A percentile compares a stretch with the other conserved stretches of the same genome.
These are phyloP conservation scores for Ilex paraguariensis DNA, from an alignment of 305 asterid genomes.

Conservation along the genomic window DNA sequence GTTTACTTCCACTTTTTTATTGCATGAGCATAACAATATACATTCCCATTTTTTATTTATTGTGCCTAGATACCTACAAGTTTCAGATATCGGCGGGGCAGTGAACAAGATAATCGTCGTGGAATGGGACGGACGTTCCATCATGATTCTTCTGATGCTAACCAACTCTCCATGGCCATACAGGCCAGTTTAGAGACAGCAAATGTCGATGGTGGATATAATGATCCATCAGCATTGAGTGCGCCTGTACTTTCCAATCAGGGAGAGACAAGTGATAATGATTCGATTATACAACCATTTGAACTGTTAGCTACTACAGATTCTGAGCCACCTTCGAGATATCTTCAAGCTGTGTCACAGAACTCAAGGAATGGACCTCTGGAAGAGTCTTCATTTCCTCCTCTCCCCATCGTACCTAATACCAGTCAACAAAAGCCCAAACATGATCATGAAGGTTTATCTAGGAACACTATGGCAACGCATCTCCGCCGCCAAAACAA, in stretches of 20 bases:
- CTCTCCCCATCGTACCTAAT: slow-evolving; percentile 54
- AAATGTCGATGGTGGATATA: slow-evolving; percentile 21
- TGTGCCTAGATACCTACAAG: slow-evolving; percentile 77
- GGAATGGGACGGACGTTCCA: slow-evolving; percentile 68
- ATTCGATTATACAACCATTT: slow-evolving; percentile 48
- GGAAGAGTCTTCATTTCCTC: slow-evolving; percentile 81
- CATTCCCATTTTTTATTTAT: neutral
- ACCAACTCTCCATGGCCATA: slow-evolving; percentile 72
- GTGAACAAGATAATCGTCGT: slow-evolving; percentile 67
- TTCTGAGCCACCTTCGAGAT: slow-evolving; percentile 58
- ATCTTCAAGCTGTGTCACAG: slow-evolving; percentile 72
- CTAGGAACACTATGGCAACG: slow-evolving; percentile 63
- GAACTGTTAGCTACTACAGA: slow-evolving; percentile 51
- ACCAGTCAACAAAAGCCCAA: slow-evolving; percentile 48
- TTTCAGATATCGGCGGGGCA: slow-evolving; percentile 70
- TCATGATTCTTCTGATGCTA: slow-evolving; percentile 56
- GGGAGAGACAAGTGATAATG: slow-evolving; percentile 35
- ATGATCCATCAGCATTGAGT: slow-evolving; percentile 30
- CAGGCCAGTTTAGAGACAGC: slow-evolving; percentile 73
- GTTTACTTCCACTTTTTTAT: neutral
- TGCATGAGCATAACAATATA: neutral
- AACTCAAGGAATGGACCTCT: slow-evolving; percentile 51
- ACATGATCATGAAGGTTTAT: slow-evolving; percentile 27
- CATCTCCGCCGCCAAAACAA: slow-evolving; percentile 53
- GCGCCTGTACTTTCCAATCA: slow-evolving; percentile 31